Evolutionary conservation across 306 rosid species (phyloP).

Genomic region (Corylus heterophylla): DNA sequence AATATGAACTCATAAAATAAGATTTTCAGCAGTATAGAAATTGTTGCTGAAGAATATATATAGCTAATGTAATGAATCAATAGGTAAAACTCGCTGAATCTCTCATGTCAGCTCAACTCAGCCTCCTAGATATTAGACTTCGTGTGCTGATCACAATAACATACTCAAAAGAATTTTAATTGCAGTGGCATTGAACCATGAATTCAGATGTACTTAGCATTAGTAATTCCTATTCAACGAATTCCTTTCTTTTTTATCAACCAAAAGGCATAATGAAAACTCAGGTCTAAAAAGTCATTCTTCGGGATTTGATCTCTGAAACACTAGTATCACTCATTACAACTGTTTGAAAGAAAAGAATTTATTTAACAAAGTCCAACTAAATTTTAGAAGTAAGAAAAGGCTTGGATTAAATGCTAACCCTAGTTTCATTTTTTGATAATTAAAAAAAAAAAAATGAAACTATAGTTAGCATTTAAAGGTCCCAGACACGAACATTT

Average conservation of each 20-base stretch:
- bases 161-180: neutral
- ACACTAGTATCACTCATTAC: too few relatives aligned
- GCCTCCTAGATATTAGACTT: neutral
- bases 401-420: neutral
- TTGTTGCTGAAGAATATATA: neutral
- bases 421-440: neutral
- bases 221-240: neutral
- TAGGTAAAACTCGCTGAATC: neutral
- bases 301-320: neutral
- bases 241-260: neutral
- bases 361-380: neutral
- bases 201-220: neutral
- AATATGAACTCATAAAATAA: neutral
- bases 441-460: neutral
- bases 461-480: neutral
- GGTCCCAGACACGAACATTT: neutral
- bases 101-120: neutral
- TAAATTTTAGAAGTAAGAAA: neutral
- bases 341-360: too few relatives aligned
- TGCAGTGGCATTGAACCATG: neutral
- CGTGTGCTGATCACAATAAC: neutral
- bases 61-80: neutral
- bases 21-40: slow-evolving; percentile 2
- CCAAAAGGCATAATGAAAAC: neutral
- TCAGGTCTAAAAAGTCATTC: neutral